phyloP scores from a whole-genome alignment of 805 yeast genomes.

The Starmera quercuum region DNA sequence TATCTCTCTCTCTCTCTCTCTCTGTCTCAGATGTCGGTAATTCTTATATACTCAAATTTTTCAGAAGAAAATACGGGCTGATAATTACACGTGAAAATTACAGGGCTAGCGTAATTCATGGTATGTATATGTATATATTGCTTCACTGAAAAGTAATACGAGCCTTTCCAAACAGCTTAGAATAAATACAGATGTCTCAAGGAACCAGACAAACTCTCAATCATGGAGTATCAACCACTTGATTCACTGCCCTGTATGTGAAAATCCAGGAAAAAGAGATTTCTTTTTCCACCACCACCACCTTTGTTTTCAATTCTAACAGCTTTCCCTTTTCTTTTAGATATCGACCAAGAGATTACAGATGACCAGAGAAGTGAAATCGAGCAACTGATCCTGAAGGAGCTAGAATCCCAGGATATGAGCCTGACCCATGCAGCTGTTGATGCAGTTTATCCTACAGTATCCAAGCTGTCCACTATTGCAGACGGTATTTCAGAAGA shows the following conservation, averaged over 20 bases:
- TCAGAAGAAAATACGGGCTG: no score
- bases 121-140: no score
- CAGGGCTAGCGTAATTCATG: no score
- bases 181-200: no score
- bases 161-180: no score
- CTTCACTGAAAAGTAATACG: no score
- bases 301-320: neutral
- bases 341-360: constrained; percentile 28
- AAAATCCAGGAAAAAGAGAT: neutral
- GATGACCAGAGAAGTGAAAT: constrained; percentile 29
- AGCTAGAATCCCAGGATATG: constrained; percentile 3
- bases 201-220: neutral
- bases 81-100: no score
- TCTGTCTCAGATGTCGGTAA: no score
- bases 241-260: constrained; percentile 36
- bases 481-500: constrained; percentile 7
- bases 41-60: no score
- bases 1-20: no score
- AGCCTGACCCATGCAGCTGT: constrained; percentile 10
- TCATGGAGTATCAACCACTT: constrained; percentile 4
- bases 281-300: no score
- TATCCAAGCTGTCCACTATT: constrained; percentile 4
- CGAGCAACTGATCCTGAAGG: constrained; percentile 25
- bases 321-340: constrained; percentile 8
- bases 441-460: constrained; percentile 14